These are phyloP conservation scores for Zanthoxylum bungeanum DNA, from an alignment of 345 rosid species.

Conservation along the genomic window DNA sequence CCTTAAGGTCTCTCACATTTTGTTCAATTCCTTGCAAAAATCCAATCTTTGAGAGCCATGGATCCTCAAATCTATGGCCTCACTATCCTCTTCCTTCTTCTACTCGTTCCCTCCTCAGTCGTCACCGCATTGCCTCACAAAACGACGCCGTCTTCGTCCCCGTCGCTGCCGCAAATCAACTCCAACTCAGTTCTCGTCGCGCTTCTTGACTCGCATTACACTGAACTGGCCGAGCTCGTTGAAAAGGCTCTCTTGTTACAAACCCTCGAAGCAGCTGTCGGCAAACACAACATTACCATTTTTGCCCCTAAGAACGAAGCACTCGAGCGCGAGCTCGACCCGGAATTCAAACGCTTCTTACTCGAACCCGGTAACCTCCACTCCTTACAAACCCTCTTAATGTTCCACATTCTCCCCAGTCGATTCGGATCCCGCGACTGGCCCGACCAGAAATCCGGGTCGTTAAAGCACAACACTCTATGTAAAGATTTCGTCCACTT, in stretches of 20 bases:
- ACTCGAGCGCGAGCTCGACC: conserved; percentile 76
- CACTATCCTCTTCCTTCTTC: neutral
- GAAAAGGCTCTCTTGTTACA: conserved; percentile 93
- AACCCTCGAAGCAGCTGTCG: conserved; percentile 83
- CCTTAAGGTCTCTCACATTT: no score
- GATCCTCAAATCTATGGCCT: conserved; percentile 41
- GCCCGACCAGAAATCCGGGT: conserved; percentile 33
- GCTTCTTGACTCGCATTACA: conserved; percentile 92
- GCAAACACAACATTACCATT: conserved; percentile 78
- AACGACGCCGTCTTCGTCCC: conserved; percentile 20
- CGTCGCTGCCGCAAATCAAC: conserved; percentile 53
- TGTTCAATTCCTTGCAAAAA: no score
- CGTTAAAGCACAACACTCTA: conserved; percentile 44
- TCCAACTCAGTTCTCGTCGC: conserved; percentile 95
- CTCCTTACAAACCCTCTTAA: conserved; percentile 68
- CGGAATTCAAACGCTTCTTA: conserved; percentile 83
- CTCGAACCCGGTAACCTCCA: conserved; percentile 86
- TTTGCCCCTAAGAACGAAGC: conserved; percentile 92
- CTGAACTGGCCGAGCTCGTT: conserved; percentile 80
- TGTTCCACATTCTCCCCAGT: conserved; percentile 73
- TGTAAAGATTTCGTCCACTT: conserved; percentile 46
- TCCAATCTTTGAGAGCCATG: conserved; percentile 46
- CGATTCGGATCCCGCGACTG: conserved; percentile 52
- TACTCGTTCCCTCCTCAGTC: neutral
- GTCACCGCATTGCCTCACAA: conserved; percentile 49